Evolutionary conservation across 345 rosid species (phyloP), one percentile per base, ranked within the genome.

Genomic region (Euclidium syriacum): DNA sequence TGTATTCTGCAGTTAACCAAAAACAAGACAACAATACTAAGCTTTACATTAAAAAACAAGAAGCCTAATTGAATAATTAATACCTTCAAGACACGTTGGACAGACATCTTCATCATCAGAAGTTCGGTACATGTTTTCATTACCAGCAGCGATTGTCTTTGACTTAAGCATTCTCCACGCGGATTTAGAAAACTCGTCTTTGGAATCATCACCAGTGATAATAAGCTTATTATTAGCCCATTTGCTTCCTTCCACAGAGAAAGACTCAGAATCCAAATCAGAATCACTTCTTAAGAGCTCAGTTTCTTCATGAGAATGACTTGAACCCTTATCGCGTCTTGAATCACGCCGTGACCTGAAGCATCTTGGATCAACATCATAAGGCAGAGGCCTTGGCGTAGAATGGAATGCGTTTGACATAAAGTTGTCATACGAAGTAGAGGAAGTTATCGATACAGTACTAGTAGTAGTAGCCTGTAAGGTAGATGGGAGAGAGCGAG

Each of bases 11-110:
- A 15, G 29, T 42, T 41, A 7, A 0, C 12, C 59, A 12, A 57
- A 61, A 38, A 14, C 17, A 39, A 11, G 16, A 29, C 3, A 22
- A 2, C 2, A 7, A 23, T 11, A 52, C 30, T 34, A 6, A 61
- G 67, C 15, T 59, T 42, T 26, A 55, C 35, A 69, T 44, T 41
- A 23, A 5, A n/a, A 32, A 32, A 33, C 17, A 9, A 41, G 41
- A 26, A n/a, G n/a, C n/a, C n/a, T n/a, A n/a, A n/a, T n/a, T 26
- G 56, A 42, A 52, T n/a, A 7, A 26, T 42, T 54, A 63, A 46
- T 81, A 94, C 97, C 99, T 74, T 94, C 99, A 64, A 90, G 99
- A 75, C 99, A 94, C 9, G 99, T 94, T 44, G 97, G 99, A 56
- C 99, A 94, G 62, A 83, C 78, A 74, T 94, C 99, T 76, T 94